Base-by-base conservation (phyloP, 73 alveolate genomes). In the Diophrys appendiculata region DNA sequence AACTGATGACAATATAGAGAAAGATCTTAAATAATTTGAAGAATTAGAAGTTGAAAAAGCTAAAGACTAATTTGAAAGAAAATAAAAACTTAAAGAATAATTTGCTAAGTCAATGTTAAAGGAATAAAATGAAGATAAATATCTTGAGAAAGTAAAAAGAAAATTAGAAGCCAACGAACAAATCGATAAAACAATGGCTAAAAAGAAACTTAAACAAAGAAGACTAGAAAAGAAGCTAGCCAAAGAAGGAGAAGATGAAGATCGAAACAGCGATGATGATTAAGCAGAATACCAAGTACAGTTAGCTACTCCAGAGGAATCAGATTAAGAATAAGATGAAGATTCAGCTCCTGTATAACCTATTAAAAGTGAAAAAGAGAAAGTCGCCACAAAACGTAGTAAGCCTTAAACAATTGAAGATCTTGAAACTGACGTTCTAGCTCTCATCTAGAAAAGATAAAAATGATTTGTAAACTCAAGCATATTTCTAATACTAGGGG, bases 1-100 rank as follows among this genome's bases (percentile, higher is more conserved):
- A 1, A 90, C 80, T 14, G 88, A 70, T 13, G 89, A 82, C 22
- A 53, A 69, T 60, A 70, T 88, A 60, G 56, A 64, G 5, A 25
- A 70, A 27, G 82, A 76, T 31, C 60, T 72, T 65, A 56, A 73
- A 54, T 53, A 67, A 29, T 75, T 52, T 74, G 82, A 77, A 60
- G 80, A 69, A 54, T 77, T 33, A 24, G 80, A 82, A 11, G 22
- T 25, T 25, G 91, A 83, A 34, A 76, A 77, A 22, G 34, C 22
- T 24, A 13, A 70, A 32, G 79, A 82, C 29, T 67, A 54, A 25
- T 32, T 65, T 33, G 75, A 64, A 56, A 71, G 76, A 27, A 73
- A 65, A 23, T 70, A 74, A 55, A 33, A 33, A 76, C 60, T 43
- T 11, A 43, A 43, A 18, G n/a, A 18, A 43, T 43, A 5, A 11